phyloP scores from a whole-genome alignment of 768 basidiomycete species.

The Filobasidium floriforme region DNA sequence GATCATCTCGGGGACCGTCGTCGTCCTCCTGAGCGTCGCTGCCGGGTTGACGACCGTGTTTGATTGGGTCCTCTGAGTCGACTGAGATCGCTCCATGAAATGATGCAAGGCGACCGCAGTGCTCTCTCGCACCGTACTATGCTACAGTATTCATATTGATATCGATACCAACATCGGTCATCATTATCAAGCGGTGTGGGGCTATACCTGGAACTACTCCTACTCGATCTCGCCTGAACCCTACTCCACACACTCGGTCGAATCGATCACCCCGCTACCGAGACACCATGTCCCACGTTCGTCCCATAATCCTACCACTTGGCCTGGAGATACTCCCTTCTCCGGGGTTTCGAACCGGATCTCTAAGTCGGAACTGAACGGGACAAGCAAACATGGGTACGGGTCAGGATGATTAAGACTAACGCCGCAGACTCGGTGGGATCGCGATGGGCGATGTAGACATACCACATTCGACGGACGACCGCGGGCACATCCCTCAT shows the following conservation, averaged over 20 bases:
- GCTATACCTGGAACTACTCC: too few relatives aligned
- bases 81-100: background rate
- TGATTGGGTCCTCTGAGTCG: constrained; percentile 21
- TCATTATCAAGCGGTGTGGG: too few relatives aligned
- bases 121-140: too few relatives aligned
- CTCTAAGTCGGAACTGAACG: background rate
- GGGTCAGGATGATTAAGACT: constrained; percentile 37
- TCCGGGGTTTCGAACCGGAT: constrained; percentile 48
- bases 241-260: constrained; percentile 24
- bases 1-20: constrained; percentile 11
- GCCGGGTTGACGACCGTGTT: constrained; percentile 21
- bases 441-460: background rate
- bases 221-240: too few relatives aligned
- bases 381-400: constrained; percentile 51
- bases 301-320: constrained; percentile 67
- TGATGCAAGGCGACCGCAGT: too few relatives aligned
- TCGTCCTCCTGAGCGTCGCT: constrained; percentile 18
- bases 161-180: too few relatives aligned
- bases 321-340: constrained; percentile 67
- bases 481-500: constrained; percentile 56
- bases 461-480: constrained; percentile 50
- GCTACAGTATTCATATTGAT: too few relatives aligned
- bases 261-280: constrained; percentile 65
- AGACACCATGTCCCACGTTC: constrained; percentile 61
- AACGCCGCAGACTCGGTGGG: background rate